Evolutionary conservation across 2,329 filamentous ascomycete species (phyloP).

Genomic region (Stagonosporopsis vannaccii): DNA sequence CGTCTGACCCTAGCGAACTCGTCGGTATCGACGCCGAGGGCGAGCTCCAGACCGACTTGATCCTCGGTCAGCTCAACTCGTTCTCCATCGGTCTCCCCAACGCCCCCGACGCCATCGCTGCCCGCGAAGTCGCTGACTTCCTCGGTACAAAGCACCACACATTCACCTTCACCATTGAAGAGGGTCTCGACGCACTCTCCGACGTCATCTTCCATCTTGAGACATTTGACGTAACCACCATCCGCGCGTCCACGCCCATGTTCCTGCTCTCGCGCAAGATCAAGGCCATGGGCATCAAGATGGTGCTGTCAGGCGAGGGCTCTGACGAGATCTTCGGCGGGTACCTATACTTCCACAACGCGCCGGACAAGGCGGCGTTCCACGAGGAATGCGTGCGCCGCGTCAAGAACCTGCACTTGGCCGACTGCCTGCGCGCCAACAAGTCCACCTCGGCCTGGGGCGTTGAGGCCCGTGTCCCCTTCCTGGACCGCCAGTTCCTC

Average conservation of each 20-base stretch:
- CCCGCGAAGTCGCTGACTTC: constrained; percentile 92
- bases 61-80: constrained; percentile 94
- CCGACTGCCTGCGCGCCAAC: constrained; percentile 98
- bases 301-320: constrained; percentile 96
- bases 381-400: constrained; percentile 93
- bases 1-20: constrained; percentile 57
- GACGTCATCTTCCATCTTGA: constrained; percentile 99
- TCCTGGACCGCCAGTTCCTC: constrained; percentile 97
- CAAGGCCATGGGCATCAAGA: constrained; percentile 99
- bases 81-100: constrained; percentile 97
- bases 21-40: constrained; percentile 95
- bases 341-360: constrained; percentile 97
- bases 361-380: constrained; percentile 89
- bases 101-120: constrained; percentile 90
- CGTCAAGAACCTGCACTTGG: constrained; percentile 93
- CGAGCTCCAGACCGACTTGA: constrained; percentile 86
- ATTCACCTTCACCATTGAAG: constrained; percentile 97
- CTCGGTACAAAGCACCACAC: constrained; percentile 97
- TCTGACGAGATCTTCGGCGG: constrained; percentile 98
- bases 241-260: constrained; percentile 98
- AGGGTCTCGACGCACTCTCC: constrained; percentile 93
- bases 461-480: constrained; percentile 95
- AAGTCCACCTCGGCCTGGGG: constrained; percentile 99
- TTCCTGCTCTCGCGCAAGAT: constrained; percentile 98
- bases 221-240: constrained; percentile 97